Evolutionary conservation across 176 grass and related monocot species (phyloP).

Genomic region (maize (Zea mays)): DNA sequence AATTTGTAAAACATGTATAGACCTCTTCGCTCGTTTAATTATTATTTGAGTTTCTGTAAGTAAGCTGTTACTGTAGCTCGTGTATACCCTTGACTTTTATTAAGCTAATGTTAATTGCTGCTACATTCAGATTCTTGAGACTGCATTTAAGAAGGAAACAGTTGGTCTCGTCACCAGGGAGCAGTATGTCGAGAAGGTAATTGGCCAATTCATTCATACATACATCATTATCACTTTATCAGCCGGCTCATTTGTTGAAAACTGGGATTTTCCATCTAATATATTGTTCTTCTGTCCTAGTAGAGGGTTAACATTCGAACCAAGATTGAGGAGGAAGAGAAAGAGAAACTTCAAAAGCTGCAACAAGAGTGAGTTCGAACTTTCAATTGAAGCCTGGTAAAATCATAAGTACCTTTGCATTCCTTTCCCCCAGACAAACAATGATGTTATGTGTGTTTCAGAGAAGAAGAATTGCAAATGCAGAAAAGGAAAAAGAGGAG

Average conservation of each 20-base stretch:
- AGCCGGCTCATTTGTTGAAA: background rate
- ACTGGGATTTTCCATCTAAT: background rate
- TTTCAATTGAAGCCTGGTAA: background rate
- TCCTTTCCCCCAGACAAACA: constrained; percentile 21
- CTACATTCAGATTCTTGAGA: constrained; percentile 84
- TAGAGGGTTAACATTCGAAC: constrained; percentile 93
- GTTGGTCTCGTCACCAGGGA: constrained; percentile 97
- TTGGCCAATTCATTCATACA: background rate
- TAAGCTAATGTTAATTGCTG: constrained; percentile 3
- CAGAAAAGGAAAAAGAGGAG: constrained; percentile 97
- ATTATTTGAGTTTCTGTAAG: constrained; percentile 8
- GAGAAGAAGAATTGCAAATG: constrained; percentile 88
- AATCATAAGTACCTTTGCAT: background rate
- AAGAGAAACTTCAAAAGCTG: constrained; percentile 96
- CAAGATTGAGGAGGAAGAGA: constrained; percentile 97
- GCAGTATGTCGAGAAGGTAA: constrained; percentile 99
- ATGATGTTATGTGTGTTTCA: constrained; percentile 38
- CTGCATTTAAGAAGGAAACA: constrained; percentile 98
- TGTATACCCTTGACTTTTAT: background rate
- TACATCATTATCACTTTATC: background rate
- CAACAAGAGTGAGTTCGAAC: constrained; percentile 76
- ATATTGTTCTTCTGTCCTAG: background rate
- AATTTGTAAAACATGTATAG: background rate
- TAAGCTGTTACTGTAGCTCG: background rate
- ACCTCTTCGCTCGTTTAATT: background rate